These are phyloP conservation scores for Aspergillus jensenii DNA, from an alignment of 2,329 filamentous ascomycete genomes.

Conservation along the genomic window DNA sequence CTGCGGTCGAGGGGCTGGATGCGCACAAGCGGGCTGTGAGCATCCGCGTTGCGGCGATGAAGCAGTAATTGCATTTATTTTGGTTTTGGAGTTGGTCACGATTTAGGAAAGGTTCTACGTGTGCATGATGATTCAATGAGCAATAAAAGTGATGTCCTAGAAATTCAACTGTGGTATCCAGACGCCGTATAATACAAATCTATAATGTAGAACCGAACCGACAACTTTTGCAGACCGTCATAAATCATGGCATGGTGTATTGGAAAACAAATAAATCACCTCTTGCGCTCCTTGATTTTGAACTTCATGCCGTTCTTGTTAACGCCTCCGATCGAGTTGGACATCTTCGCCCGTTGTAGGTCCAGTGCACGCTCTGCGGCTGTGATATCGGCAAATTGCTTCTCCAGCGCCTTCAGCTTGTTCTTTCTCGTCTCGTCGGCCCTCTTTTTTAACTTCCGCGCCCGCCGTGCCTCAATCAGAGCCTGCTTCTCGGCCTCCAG, in stretches of 20 bases:
- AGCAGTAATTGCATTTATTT: constrained; percentile 21
- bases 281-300: constrained; percentile 63
- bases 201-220: not conserved
- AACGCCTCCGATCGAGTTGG: constrained; percentile 57
- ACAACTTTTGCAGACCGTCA: constrained; percentile 21
- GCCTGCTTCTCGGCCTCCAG: constrained; percentile 44
- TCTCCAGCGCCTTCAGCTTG: constrained; percentile 54
- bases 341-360: constrained; percentile 62
- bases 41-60: constrained; percentile 56
- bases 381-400: constrained; percentile 55
- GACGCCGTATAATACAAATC: constrained; percentile 11
- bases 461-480: constrained; percentile 37
- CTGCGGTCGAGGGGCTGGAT: constrained; percentile 90
- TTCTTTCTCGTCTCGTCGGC: constrained; percentile 49
- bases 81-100: constrained; percentile 6
- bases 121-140: constrained; percentile 12
- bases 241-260: constrained; percentile 11
- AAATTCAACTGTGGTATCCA: constrained; percentile 20
- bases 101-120: constrained; percentile 3
- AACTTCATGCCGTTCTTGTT: constrained; percentile 66
- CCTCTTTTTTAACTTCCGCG: constrained; percentile 49
- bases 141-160: constrained; percentile 13
- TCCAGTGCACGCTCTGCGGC: constrained; percentile 58
- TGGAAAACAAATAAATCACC: constrained; percentile 12
- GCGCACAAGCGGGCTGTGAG: constrained; percentile 78